These are phyloP conservation scores for Trifolium pratense DNA, from an alignment of 306 rosid species.

Conservation along the genomic window DNA sequence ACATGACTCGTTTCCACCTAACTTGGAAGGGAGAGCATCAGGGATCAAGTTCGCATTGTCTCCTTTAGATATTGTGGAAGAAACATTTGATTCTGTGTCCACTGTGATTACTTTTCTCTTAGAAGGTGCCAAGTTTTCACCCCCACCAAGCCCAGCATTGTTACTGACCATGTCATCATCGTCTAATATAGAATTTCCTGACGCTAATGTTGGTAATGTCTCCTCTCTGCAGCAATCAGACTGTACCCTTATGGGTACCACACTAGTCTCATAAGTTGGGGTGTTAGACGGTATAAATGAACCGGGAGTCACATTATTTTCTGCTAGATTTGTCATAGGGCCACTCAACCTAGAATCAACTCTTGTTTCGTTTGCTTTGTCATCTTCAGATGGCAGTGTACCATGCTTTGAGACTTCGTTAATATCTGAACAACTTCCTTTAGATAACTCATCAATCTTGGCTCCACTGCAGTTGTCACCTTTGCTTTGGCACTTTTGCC, in stretches of 20 bases:
- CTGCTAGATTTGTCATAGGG: constrained; percentile 30
- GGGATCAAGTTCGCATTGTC: constrained; percentile 44
- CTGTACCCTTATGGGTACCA: constrained; percentile 39
- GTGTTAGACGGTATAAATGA: constrained; percentile 32
- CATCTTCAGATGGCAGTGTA: constrained; percentile 35
- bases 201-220: constrained; percentile 35
- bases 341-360: constrained; percentile 41
- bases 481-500: not conserved
- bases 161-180: constrained; percentile 37
- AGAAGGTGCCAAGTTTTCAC: constrained; percentile 47
- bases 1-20: constrained; percentile 39
- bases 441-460: constrained; percentile 35
- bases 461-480: constrained; percentile 40
- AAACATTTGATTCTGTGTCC: constrained; percentile 51
- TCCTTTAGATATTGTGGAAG: constrained; percentile 46
- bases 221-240: constrained; percentile 41
- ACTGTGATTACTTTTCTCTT: constrained; percentile 55
- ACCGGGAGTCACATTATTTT: constrained; percentile 19
- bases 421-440: constrained; percentile 35
- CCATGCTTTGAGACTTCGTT: constrained; percentile 36
- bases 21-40: constrained; percentile 40
- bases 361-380: constrained; percentile 36
- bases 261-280: constrained; percentile 28
- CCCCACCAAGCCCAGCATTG: constrained; percentile 37
- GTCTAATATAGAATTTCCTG: constrained; percentile 36